Evolutionary conservation across 176 grass and related monocot species (phyloP).

Genomic region (Alopecurus myosuroides): DNA sequence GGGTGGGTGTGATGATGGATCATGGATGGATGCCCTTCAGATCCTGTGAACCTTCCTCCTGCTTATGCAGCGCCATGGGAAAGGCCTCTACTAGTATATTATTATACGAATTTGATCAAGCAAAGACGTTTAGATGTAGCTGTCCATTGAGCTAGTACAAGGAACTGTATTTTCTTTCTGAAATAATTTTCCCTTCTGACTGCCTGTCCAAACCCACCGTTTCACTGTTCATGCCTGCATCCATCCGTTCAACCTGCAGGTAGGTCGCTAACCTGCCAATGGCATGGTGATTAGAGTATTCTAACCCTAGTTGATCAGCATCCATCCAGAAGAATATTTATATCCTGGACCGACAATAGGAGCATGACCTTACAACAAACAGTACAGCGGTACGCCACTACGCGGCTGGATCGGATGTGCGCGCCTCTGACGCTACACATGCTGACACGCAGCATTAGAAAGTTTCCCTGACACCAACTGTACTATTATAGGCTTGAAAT

Average conservation of each 20-base stretch:
- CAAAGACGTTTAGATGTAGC: background rate
- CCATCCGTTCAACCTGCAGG: background rate
- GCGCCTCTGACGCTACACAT: constrained; percentile 31
- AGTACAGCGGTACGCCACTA: constrained; percentile 41
- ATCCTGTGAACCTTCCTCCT: constrained; percentile 42
- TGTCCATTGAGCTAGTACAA: background rate
- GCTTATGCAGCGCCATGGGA: background rate
- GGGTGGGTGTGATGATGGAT: constrained; percentile 7
- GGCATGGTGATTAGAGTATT: constrained; percentile 18
- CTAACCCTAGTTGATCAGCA: constrained; percentile 20
- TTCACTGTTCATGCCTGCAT: too few relatives aligned
- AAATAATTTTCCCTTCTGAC: background rate
- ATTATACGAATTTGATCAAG: background rate
- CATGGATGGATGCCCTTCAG: background rate
- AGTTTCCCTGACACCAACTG: constrained; percentile 27
- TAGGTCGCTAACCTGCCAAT: constrained; percentile 28
- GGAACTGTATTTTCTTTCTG: background rate
- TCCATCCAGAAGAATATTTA: constrained; percentile 17
- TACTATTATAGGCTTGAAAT: background rate
- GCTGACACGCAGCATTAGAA: constrained; percentile 25
- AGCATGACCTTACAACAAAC: constrained; percentile 40
- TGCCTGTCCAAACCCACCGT: background rate
- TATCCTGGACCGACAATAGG: constrained; percentile 15
- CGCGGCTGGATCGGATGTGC: constrained; percentile 20
- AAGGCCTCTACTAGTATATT: background rate